These are phyloP conservation scores for Yamadazyma songkhlaensis DNA, from an alignment of 1,139 yeast species.

Conservation along the genomic window DNA sequence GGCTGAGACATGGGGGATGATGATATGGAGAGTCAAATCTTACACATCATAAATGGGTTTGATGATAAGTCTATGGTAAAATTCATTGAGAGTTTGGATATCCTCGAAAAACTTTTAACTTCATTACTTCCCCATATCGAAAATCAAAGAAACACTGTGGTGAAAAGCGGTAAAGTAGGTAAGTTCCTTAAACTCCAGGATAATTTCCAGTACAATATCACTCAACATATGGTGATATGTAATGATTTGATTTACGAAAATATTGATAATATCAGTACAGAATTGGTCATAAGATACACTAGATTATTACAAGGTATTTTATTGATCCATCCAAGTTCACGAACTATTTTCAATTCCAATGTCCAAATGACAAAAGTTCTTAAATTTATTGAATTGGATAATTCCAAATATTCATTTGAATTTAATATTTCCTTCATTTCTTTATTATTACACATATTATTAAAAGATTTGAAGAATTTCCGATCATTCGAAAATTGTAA, in stretches of 20 bases:
- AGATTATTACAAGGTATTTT: constrained; percentile 60
- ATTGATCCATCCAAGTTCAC: constrained; percentile 56
- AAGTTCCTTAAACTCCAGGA: constrained; percentile 52
- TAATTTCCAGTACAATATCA: constrained; percentile 47
- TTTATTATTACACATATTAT: constrained; percentile 58
- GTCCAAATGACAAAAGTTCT: constrained; percentile 33
- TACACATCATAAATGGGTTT: constrained; percentile 45
- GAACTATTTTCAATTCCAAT: constrained; percentile 41
- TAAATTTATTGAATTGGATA: constrained; percentile 19
- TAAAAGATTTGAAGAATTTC: constrained; percentile 55
- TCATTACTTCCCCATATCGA: constrained; percentile 25
- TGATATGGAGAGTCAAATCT: constrained; percentile 3
- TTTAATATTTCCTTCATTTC: constrained; percentile 49
- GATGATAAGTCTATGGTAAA: constrained; percentile 77
- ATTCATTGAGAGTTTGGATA: constrained; percentile 7
- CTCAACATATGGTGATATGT: constrained; percentile 30
- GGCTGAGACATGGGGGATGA: not conserved
- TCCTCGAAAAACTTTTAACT: constrained; percentile 7
- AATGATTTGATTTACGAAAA: constrained; percentile 18
- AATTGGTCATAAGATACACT: constrained; percentile 26
- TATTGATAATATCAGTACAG: constrained; percentile 7
- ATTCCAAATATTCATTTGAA: constrained; percentile 10
- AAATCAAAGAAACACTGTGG: constrained; percentile 15
- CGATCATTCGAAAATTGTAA: constrained; percentile 56
- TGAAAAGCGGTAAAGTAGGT: constrained; percentile 19